Conservation (phyloP, 305 asterid species). For the Ruellia speciosa region DNA sequence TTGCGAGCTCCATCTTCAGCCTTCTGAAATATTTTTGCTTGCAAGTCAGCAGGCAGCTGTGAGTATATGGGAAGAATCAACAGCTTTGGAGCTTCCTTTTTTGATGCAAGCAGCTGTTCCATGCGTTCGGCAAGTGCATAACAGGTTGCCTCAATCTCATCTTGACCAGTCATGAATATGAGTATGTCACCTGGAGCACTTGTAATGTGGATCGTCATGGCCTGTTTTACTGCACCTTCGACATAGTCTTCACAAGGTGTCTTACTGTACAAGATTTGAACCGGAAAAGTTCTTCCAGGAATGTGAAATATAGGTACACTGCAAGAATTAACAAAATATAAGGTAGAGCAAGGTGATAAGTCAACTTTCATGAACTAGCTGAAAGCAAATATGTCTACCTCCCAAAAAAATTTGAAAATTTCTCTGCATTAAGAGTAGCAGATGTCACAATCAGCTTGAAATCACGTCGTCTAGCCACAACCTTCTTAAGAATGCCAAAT, state of each 20-base stretch:
- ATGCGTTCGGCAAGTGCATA: constrained; percentile 82
- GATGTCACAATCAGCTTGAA: constrained; percentile 97
- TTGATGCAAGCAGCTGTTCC: constrained; percentile 66
- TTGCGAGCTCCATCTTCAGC: constrained; percentile 92
- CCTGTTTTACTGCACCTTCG: constrained; percentile 94
- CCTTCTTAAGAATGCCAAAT: constrained; percentile 94
- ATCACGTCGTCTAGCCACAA: constrained; percentile 89
- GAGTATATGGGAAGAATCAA: constrained; percentile 94
- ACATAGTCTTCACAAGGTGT: constrained; percentile 94
- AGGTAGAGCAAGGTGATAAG: background rate
- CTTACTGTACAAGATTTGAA: constrained; percentile 65
- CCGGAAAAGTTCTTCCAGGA: constrained; percentile 95
- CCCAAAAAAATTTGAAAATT: constrained; percentile 88
- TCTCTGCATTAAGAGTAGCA: constrained; percentile 90
- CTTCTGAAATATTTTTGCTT: constrained; percentile 85
- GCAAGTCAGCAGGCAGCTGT: constrained; percentile 95
- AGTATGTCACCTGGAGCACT: constrained; percentile 94
- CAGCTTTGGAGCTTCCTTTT: constrained; percentile 77
- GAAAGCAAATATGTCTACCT: constrained; percentile 38
- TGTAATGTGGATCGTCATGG: constrained; percentile 81
- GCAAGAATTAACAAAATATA: constrained; percentile 22
- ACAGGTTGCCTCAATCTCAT: constrained; percentile 94
- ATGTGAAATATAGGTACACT: constrained; percentile 93
- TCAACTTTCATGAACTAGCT: constrained; percentile 3
- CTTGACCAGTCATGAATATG: constrained; percentile 97